A percentile compares a stretch with the other conserved stretches of the same genome.
phyloP scores from a whole-genome alignment of 208 protist species.

The Kentomonas sorsogonicus region DNA sequence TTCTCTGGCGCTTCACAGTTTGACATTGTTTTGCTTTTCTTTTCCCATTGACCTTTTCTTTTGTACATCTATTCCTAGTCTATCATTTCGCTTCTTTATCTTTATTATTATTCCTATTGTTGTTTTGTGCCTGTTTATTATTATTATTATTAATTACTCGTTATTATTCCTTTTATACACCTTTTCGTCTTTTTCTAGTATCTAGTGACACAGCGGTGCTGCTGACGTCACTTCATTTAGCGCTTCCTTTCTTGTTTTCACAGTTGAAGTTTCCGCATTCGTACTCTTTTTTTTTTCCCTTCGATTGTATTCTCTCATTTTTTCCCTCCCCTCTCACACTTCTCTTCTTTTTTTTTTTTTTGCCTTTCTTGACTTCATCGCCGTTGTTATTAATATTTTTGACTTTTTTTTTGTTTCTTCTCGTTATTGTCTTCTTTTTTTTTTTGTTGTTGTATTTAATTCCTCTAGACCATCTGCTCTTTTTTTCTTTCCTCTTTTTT shows the following conservation, averaged over 20 bases:
- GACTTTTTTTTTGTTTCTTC: slow-evolving; percentile 4
- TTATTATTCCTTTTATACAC: slow-evolving; percentile 8
- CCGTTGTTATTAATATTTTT: not conserved
- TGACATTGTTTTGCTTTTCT: not conserved
- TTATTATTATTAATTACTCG: not conserved
- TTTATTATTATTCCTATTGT: slow-evolving; percentile 5
- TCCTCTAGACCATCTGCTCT: slow-evolving; percentile 1
- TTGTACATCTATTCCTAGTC: slow-evolving; percentile 5
- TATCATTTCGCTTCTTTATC: not conserved
- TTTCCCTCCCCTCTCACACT: not conserved
- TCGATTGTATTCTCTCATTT: not conserved
- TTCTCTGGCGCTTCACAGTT: slow-evolving; percentile 1
- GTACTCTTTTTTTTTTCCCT: slow-evolving; percentile 8
- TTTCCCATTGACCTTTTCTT: too few species aligned
- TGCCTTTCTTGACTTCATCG: not conserved
- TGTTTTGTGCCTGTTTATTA: slow-evolving; percentile 12
- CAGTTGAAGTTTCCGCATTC: not conserved
- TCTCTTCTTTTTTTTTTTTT: slow-evolving; percentile 15
- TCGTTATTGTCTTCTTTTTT: slow-evolving; percentile 8
- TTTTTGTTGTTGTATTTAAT: slow-evolving; percentile 1
- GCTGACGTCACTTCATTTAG: not conserved
- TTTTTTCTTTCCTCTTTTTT: slow-evolving; percentile 18
- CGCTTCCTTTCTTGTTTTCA: not conserved
- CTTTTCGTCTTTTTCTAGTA: slow-evolving; percentile 4
- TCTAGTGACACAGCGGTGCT: not conserved